phyloP scores from a whole-genome alignment of 2,329 filamentous ascomycete genomes.

The Lachnellula hyalina region DNA sequence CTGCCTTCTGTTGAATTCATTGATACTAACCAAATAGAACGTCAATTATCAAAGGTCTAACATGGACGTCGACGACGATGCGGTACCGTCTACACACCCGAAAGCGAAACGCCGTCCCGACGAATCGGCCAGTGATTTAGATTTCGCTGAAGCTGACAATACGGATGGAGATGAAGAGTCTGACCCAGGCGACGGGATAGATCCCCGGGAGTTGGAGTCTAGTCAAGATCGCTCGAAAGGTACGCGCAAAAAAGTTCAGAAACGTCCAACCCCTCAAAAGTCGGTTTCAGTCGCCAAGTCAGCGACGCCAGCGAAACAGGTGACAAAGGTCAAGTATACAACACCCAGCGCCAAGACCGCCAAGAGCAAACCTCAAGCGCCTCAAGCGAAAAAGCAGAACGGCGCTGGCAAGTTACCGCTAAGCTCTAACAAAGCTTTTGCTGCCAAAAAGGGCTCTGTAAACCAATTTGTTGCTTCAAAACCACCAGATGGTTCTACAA shows the following conservation, averaged over 20 bases:
- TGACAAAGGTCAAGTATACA: background rate
- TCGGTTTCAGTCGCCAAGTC: background rate
- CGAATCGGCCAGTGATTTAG: constrained; percentile 13
- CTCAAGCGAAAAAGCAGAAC: background rate
- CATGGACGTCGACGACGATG: constrained; percentile 11
- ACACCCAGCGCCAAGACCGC: background rate
- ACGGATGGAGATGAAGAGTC: constrained; percentile 11
- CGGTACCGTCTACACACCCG: background rate
- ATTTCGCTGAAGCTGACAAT: constrained; percentile 8
- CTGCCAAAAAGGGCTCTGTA: background rate
- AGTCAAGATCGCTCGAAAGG: constrained; percentile 6
- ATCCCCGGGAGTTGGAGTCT: constrained; percentile 8
- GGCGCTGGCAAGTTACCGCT: background rate
- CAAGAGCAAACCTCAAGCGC: background rate
- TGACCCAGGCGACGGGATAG: constrained; percentile 1
- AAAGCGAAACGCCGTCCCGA: background rate
- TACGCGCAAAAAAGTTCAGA: constrained; percentile 4
- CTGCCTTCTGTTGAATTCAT: background rate
- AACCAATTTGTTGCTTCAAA: background rate
- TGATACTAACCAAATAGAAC: background rate
- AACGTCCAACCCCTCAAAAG: constrained; percentile 1
- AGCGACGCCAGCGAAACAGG: background rate
- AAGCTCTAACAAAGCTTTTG: background rate
- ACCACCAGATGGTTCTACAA: background rate
- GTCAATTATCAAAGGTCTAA: constrained; percentile 9